Base-by-base conservation (phyloP, 805 yeast species). In the Teunomyces panamensis region DNA sequence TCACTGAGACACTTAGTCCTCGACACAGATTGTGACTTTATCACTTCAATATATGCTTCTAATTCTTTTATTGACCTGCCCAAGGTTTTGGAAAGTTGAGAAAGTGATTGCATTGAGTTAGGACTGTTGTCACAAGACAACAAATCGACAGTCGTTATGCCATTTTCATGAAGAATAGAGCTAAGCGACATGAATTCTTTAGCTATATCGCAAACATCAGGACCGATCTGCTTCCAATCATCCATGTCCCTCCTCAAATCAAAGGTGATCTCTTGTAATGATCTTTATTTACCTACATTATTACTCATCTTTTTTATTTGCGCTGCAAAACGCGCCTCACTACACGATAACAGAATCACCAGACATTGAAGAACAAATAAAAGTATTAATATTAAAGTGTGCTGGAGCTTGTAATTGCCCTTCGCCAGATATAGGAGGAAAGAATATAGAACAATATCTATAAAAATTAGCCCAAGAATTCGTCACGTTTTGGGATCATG, bases 51-150 rank as follows among this genome's bases (percentile, higher is more conserved):
- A 43, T 50, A 63, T 9, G 60, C 59, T 30, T 63, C 63, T 13
- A 66, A 47, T 43, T 65, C 71, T 34, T 58, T 44, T 9, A 62
- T 50, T 9, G 71, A 62, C 36, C 69, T 52, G 6, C 63, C 63
- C 4, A 60, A 20, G 17, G 51, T 36, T 42, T 56, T 59, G 27
- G 67, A 55, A 17, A 66, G 45, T 26, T 47, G 56, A 11, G 49
- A 37, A 10, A 55, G 43, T n/a, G 41, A 37, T 24, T 37, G 41
- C 27, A n/a, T 37, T 14, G 41, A 10, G 33, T 52, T 52, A 4
- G 46, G 35, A 11, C 39, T 46, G 9, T 52, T 49, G 9, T 52
- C 52, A 39, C 44, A 57, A 29, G 37, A 39, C 26, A 68, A 44
- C 20, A 66, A 44, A 47, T 68, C 72, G 11, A 55, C 57, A 1